Base-by-base conservation (phyloP, 306 rosid genomes). In the Vigna trinervia region DNA sequence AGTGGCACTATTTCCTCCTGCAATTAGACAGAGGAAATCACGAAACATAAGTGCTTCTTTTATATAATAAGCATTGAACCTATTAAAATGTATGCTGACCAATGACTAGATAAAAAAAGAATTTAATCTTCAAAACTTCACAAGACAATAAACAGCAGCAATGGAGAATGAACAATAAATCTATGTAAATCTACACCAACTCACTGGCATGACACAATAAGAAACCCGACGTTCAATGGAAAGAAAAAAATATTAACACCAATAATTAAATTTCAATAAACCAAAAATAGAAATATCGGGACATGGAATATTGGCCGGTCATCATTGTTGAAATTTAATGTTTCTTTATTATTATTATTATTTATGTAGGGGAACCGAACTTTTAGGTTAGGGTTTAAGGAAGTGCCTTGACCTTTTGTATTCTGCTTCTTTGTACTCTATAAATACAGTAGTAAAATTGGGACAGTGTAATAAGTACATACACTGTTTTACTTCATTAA, bases 1-100 rank as follows among this genome's bases (percentile, higher is more conserved):
- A 39, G 96, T 95, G 61, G 92, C 99, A 86, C 97, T 73, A 81
- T 82, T 86, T 47, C 93, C 90, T 28, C 96, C 99, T 95, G 87
- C 65, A 83, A 82, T 83, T 69, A 22, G 28, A 77, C 45, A 81
- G 17, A 74, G 7, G 67, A 83, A 51, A 19, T 47, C 46, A 79
- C 52, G 69, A 11, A 50, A 61, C 52, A 58, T 53, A 15, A 71
- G 11, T 65, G 51, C 51, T 45, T 71, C 66, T 71, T 48, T 50
- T 51, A 60, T 26, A 26, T 26, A 30, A 34, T 57, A 73, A 17
- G 38, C 8, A 26, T 76, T 63, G 63, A 41, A 68, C 56, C 60
- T 17, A 38, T 13, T 23, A 57, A 60, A 65, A 45, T 34, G 65
- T 5, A 73, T n/a, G 7, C 50, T 45, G 47, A 66, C 74, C 48